These are phyloP conservation scores for Metarhizium robertsii DNA, from an alignment of 2,329 filamentous ascomycete genomes.

Conservation along the genomic window DNA sequence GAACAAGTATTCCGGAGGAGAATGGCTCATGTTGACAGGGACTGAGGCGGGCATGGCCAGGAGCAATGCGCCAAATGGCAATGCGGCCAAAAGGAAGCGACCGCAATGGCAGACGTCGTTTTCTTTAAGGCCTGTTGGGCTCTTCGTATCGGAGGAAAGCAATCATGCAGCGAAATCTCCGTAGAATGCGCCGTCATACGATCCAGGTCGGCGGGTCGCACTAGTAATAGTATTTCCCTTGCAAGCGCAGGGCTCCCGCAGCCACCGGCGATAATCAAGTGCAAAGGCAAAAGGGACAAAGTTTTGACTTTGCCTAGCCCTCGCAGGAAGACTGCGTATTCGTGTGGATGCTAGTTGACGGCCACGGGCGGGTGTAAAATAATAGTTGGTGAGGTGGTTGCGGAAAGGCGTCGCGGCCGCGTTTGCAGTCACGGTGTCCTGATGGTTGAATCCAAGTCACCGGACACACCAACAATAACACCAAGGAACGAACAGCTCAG, in stretches of 20 bases:
- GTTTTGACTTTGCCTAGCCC: background rate
- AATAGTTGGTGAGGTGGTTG: background rate
- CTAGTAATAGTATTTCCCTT: background rate
- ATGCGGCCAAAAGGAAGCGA: background rate
- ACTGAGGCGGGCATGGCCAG: background rate
- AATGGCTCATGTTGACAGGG: slow-evolving; percentile 6
- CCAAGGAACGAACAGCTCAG: background rate
- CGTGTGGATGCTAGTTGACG: background rate
- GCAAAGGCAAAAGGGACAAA: background rate
- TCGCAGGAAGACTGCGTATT: background rate
- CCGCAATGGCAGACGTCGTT: background rate
- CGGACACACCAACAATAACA: too few species aligned
- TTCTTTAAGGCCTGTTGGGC: background rate
- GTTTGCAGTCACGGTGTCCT: background rate
- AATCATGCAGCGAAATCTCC: background rate
- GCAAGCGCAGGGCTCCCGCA: background rate
- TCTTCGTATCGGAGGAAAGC: background rate
- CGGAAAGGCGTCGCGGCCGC: background rate
- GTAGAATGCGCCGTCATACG: background rate
- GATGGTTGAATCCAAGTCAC: background rate
- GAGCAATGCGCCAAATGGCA: background rate
- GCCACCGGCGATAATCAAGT: background rate
- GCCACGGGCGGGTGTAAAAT: background rate
- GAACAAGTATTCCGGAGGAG: slow-evolving; percentile 31
- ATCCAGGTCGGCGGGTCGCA: background rate